A percentile compares a stretch with the other conserved stretches of the same genome.
phyloP scores from a whole-genome alignment of 495 filamentous ascomycete genomes.

The Parachaetomium inaequale region DNA sequence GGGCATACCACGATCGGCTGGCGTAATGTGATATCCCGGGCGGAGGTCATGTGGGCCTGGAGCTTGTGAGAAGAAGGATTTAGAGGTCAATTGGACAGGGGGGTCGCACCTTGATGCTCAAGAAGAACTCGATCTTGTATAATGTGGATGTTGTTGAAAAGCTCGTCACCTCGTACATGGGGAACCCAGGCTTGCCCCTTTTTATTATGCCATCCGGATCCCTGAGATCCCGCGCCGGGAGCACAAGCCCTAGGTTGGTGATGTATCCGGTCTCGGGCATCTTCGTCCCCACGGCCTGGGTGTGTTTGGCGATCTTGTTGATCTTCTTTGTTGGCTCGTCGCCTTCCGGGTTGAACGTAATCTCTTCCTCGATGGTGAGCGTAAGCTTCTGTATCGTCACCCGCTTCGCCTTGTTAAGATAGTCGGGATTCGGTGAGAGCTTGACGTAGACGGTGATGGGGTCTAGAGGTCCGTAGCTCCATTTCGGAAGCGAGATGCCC shows the following conservation, averaged over 20 bases:
- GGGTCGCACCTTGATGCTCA: slow-evolving; percentile 81
- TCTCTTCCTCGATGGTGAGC: slow-evolving; percentile 92
- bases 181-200: slow-evolving; percentile 79
- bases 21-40: slow-evolving; percentile 82
- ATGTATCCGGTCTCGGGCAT: slow-evolving; percentile 84
- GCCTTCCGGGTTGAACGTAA: slow-evolving; percentile 96
- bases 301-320: slow-evolving; percentile 79
- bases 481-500: slow-evolving; percentile 84
- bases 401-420: slow-evolving; percentile 80
- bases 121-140: slow-evolving; percentile 97
- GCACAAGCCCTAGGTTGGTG: slow-evolving; percentile 85
- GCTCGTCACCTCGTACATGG: slow-evolving; percentile 78
- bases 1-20: slow-evolving; percentile 96
- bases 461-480: slow-evolving; percentile 95
- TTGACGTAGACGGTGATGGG: slow-evolving; percentile 95
- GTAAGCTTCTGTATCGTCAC: slow-evolving; percentile 94
- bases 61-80: slow-evolving; percentile 23
- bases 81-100: background rate
- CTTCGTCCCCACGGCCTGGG: slow-evolving; percentile 74
- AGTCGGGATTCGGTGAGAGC: slow-evolving; percentile 85
- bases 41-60: slow-evolving; percentile 86
- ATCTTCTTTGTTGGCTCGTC: slow-evolving; percentile 90
- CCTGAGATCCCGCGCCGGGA: slow-evolving; percentile 84
- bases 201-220: slow-evolving; percentile 87
- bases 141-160: slow-evolving; percentile 93